Evolutionary conservation across 805 yeast species (phyloP).

Genomic region (Schwanniomyces vanrijiae): DNA sequence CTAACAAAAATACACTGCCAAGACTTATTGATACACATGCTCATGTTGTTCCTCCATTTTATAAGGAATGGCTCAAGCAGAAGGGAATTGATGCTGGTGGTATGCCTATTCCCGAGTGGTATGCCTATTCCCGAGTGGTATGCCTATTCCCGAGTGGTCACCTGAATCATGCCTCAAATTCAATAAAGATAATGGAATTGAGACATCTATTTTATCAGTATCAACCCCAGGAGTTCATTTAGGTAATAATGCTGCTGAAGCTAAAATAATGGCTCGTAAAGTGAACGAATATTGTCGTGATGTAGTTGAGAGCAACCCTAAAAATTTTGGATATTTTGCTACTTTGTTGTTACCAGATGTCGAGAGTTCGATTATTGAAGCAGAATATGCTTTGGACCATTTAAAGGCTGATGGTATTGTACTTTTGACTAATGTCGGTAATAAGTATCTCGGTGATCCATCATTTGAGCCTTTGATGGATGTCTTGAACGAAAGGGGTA

Average conservation of each 20-base stretch:
- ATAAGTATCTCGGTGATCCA: background rate
- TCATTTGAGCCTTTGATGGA: background rate
- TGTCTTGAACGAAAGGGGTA: background rate
- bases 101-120: no score
- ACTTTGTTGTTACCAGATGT: background rate
- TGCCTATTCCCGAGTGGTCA: background rate
- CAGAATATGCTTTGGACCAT: background rate
- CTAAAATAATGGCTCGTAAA: background rate
- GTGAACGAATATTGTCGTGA: background rate
- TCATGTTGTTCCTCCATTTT: background rate
- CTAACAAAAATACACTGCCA: no score
- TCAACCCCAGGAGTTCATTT: background rate
- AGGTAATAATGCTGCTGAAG: background rate
- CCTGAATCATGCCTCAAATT: background rate
- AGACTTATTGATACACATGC: background rate
- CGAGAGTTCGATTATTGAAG: background rate
- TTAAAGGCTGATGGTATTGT: background rate
- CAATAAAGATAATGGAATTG: background rate
- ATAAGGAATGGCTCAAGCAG: background rate
- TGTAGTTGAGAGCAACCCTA: background rate
- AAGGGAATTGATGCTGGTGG: slow-evolving; percentile 1
- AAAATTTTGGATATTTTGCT: background rate
- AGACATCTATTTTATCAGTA: background rate
- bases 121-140: no score
- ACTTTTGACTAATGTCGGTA: background rate